A percentile compares a stretch with the other conserved stretches of the same genome.
phyloP scores from a whole-genome alignment of 2,329 filamentous ascomycete species.

The Huntiella omanensis region DNA sequence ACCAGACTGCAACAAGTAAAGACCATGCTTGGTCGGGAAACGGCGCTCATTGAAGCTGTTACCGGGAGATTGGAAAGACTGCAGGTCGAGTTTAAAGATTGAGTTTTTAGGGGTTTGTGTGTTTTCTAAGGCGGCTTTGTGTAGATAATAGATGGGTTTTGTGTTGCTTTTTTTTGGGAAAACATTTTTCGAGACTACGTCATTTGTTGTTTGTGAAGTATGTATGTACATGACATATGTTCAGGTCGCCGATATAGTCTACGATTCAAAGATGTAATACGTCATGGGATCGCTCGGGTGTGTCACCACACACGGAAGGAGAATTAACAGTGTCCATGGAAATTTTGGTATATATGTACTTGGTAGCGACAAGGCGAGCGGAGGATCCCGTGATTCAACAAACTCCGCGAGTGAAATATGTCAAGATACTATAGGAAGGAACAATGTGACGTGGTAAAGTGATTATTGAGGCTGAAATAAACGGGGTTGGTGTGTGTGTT shows the following conservation, averaged over 20 bases:
- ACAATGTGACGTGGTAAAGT: too few species aligned
- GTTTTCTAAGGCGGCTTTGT: too few species aligned
- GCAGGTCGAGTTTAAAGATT: conserved; percentile 15
- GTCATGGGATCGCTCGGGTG: background rate
- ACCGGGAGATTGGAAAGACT: conserved; percentile 42
- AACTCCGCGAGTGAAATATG: too few species aligned
- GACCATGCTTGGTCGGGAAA: conserved; percentile 44
- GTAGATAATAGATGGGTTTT: background rate
- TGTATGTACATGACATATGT: too few species aligned
- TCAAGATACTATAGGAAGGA: too few species aligned
- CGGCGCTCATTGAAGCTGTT: conserved; percentile 48
- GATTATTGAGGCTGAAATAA: too few species aligned
- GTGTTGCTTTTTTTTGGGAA: background rate
- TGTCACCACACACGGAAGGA: background rate
- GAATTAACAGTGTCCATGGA: background rate
- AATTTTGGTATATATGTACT: too few species aligned
- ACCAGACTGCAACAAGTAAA: conserved; percentile 46
- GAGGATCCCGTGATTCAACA: too few species aligned
- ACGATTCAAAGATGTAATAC: background rate
- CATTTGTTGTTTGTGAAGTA: background rate
- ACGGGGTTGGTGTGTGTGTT: too few species aligned
- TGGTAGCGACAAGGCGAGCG: too few species aligned
- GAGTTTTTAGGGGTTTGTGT: background rate
- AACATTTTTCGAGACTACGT: background rate
- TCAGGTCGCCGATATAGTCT: background rate